phyloP scores from a whole-genome alignment of 2,329 filamentous ascomycete species.

The Neopestalotiopsis sp. region DNA sequence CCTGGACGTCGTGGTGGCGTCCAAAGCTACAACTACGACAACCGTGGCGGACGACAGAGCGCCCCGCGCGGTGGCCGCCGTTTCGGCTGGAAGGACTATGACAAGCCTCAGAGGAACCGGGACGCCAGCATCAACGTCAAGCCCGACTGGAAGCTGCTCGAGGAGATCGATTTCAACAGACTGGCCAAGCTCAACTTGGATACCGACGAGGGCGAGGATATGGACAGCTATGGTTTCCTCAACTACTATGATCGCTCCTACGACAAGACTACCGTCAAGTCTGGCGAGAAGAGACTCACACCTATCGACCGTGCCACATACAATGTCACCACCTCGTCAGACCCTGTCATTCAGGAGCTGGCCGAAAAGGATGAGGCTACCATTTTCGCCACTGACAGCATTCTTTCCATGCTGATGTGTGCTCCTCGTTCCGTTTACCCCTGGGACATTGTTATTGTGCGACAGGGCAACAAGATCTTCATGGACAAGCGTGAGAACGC shows the following conservation, averaged over 20 bases:
- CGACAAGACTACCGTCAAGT: constrained; percentile 93
- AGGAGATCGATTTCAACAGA: constrained; percentile 98
- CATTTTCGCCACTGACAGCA: constrained; percentile 96
- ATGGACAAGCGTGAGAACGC: constrained; percentile 98
- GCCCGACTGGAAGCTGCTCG: constrained; percentile 91
- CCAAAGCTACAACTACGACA: constrained; percentile 72
- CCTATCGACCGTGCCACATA: constrained; percentile 94
- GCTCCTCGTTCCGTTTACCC: constrained; percentile 95
- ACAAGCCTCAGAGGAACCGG: constrained; percentile 95
- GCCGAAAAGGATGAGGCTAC: constrained; percentile 95
- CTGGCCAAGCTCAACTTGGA: constrained; percentile 95
- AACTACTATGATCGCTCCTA: constrained; percentile 97
- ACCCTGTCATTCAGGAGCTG: constrained; percentile 95
- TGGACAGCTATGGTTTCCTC: constrained; percentile 95
- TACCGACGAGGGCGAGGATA: constrained; percentile 90
- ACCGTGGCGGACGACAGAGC: constrained; percentile 68
- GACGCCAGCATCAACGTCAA: constrained; percentile 97
- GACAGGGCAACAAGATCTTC: constrained; percentile 96
- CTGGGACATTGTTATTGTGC: constrained; percentile 95
- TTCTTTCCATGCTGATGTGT: constrained; percentile 99
- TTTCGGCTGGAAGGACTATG: constrained; percentile 98
- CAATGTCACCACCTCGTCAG: constrained; percentile 95
- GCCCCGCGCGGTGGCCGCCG: constrained; percentile 79
- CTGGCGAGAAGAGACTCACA: constrained; percentile 83
- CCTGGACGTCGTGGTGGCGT: constrained; percentile 71